Evolutionary conservation across 805 yeast genomes (phyloP).

Genomic region (Kurtzmaniella fragi): DNA sequence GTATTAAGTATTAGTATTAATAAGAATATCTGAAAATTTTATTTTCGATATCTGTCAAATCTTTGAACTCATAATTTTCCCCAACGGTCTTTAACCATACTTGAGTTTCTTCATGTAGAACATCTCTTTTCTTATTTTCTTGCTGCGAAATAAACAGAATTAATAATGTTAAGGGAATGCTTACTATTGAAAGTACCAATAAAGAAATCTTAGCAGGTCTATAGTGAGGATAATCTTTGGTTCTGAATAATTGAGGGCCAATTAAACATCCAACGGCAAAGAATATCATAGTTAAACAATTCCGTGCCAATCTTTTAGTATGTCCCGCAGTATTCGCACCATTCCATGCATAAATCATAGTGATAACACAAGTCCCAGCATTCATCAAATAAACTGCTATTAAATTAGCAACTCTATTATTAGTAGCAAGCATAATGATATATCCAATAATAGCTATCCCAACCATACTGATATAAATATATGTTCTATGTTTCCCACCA

Average conservation of each 20-base stretch:
- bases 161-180: constrained; percentile 37
- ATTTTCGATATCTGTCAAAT: constrained; percentile 57
- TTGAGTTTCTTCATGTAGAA: constrained; percentile 18
- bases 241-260: constrained; percentile 65
- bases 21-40: constrained; percentile 51
- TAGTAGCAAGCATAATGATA: constrained; percentile 37
- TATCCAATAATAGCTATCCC: constrained; percentile 31
- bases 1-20: too few relatives aligned
- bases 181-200: constrained; percentile 45
- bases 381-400: constrained; percentile 46
- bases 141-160: constrained; percentile 39
- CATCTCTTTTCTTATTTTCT: constrained; percentile 51
- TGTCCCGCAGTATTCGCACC: constrained; percentile 65
- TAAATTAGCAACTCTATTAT: constrained; percentile 40
- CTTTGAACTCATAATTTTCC: constrained; percentile 44
- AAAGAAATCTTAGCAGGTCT: constrained; percentile 55
- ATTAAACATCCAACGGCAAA: constrained; percentile 64
- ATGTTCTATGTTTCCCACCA: constrained; percentile 18
- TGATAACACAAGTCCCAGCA: constrained; percentile 54
- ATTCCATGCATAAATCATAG: constrained; percentile 58
- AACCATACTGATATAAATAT: constrained; percentile 23
- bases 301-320: constrained; percentile 63
- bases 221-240: constrained; percentile 48
- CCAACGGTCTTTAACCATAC: constrained; percentile 9
- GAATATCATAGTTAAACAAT: constrained; percentile 55